Base-by-base conservation (phyloP, 2,329 filamentous ascomycete species). In the Aspergillus sojae region DNA sequence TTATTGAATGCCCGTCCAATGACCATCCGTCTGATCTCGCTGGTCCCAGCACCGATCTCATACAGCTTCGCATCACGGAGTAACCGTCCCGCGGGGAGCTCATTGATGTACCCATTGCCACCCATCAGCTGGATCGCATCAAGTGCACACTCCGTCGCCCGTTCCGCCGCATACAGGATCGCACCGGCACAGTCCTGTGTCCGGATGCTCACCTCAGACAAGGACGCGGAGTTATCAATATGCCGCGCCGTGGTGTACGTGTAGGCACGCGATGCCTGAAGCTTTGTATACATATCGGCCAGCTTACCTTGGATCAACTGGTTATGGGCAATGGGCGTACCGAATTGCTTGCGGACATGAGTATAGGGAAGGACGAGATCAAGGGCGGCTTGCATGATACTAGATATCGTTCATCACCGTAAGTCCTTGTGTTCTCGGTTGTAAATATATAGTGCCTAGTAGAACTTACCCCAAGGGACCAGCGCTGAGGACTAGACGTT, bases 201-300 rank as follows among this genome's bases (percentile, higher is more conserved):
- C 62, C 86, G 85, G 70, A 97, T 89, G 1, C 83, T 65, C 12
- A 74, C 65, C 36, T 70, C 70, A 3, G 68, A 70, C 6, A 72
- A 67, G 6, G 68, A 70, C 21, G 88, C 89, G 14, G 87, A 81
- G 76, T 94, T 91, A 71, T 97, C 94, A 23, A 97, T 90, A 2
- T 86, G 85, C 54, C 86, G 85, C 3, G 95, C 95, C 0, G 94
- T 94, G 43, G 85, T 82, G 74, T 96, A 96, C 0, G 94, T 98
- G 79, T 97, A 97, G 2, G 93, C 86, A n/a, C 89, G 84, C 19
- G 90, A 89, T 12, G 91, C 93, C 72, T 92, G 90, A 63, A 95
- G 86, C 79, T 96, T 96, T 55, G 93, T 97, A 81, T 98, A 96
- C 94, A 99, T 97, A 77, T 98, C 94, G 61, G 95, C 93, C 53